Evolutionary conservation across 1,284 basidiomycete species (phyloP).

Genomic region (Ceratobasidium sp.): DNA sequence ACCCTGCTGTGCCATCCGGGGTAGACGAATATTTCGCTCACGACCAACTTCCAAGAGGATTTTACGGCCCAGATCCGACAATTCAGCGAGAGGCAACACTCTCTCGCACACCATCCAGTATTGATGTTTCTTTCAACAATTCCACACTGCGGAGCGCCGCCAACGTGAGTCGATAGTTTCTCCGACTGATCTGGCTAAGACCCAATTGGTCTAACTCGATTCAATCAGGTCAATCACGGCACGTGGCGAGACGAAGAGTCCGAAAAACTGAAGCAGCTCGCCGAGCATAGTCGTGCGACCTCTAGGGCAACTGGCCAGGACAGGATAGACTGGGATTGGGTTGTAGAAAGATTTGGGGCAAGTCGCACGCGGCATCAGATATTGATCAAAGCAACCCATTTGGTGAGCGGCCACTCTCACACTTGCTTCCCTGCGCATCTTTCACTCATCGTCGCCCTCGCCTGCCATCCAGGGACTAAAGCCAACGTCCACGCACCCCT

Average conservation of each 20-base stretch:
- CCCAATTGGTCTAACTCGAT: conserved; percentile 24
- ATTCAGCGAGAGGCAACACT: conserved; percentile 43
- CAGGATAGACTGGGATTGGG: conserved; percentile 44
- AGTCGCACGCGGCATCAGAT: conserved; percentile 45
- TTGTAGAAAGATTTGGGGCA: conserved; percentile 43
- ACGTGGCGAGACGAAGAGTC: conserved; percentile 45
- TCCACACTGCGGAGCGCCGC: conserved; percentile 41
- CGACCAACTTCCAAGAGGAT: conserved; percentile 37
- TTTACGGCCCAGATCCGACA: conserved; percentile 43
- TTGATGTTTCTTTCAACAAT: conserved; percentile 44
- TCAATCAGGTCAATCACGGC: conserved; percentile 44
- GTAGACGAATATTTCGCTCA: conserved; percentile 43
- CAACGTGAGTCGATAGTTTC: conserved; percentile 45
- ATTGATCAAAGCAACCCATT: conserved; percentile 43
- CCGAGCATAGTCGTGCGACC: conserved; percentile 38
- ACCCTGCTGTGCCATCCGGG: conserved; percentile 39
- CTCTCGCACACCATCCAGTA: conserved; percentile 29
- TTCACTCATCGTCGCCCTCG: conserved; percentile 9
- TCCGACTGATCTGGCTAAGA: conserved; percentile 37
- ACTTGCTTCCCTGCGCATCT: background rate
- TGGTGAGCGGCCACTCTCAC: conserved; percentile 26
- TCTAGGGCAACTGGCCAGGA: conserved; percentile 38
- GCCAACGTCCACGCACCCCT: conserved; percentile 42
- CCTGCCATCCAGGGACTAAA: conserved; percentile 28
- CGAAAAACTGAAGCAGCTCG: conserved; percentile 42